These are phyloP conservation scores for Leccinum pellstonianum DNA, from an alignment of 768 basidiomycete genomes.

Conservation along the genomic window DNA sequence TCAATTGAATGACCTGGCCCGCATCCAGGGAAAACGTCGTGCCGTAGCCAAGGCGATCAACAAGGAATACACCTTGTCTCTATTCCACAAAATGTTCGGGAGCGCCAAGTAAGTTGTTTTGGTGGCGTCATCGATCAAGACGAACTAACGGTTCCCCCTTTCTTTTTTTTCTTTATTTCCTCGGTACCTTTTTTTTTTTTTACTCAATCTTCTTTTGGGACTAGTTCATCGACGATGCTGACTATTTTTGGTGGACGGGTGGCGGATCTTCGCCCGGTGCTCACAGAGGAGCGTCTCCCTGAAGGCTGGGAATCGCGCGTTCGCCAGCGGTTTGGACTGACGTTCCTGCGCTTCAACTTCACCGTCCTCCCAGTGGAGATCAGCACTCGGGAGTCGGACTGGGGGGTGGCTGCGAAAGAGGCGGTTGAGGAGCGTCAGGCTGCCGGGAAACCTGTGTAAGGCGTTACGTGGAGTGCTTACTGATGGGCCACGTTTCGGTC, in stretches of 20 bases:
- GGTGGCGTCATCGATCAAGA: no score
- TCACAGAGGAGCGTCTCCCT: constrained; percentile 68
- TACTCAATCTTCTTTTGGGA: not conserved
- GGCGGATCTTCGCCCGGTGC: constrained; percentile 49
- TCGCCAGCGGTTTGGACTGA: constrained; percentile 55
- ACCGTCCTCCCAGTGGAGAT: constrained; percentile 27
- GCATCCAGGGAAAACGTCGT: constrained; percentile 58
- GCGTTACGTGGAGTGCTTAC: not conserved
- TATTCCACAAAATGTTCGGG: constrained; percentile 62
- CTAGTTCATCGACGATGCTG: constrained; percentile 65
- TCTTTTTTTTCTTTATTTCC: not conserved
- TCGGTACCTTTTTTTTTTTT: not conserved
- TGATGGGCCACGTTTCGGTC: not conserved
- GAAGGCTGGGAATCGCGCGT: constrained; percentile 69
- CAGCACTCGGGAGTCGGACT: constrained; percentile 22
- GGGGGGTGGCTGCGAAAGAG: constrained; percentile 10
- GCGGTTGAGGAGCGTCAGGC: not conserved
- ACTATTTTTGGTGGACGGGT: constrained; percentile 67
- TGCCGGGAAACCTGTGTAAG: not conserved
- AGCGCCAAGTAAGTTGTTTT: constrained; percentile 55
- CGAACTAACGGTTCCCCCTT: not conserved
- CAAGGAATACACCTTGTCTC: constrained; percentile 51
- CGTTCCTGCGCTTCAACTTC: constrained; percentile 54
- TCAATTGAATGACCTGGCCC: constrained; percentile 59
- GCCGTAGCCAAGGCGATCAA: constrained; percentile 55